These are phyloP conservation scores for Lepidopterella palustris DNA, from an alignment of 495 filamentous ascomycete species.

Conservation along the genomic window DNA sequence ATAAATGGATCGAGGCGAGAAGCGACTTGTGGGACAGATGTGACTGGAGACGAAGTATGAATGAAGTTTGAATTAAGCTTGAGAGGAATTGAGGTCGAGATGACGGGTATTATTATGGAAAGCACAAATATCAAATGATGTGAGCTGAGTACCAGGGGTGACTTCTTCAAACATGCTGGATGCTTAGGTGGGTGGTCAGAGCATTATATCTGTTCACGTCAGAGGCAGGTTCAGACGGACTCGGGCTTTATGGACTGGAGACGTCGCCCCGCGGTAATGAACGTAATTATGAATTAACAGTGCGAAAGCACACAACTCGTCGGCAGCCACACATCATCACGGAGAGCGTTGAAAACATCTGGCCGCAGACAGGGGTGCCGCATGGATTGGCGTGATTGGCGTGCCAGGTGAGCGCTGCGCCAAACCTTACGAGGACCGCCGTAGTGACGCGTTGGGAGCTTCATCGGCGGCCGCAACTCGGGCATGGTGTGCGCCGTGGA, in stretches of 20 bases:
- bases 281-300: conserved; percentile 17
- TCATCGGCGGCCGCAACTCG: not conserved
- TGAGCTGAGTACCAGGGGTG: conserved; percentile 5
- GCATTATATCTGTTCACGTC: conserved; percentile 30
- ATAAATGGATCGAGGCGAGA: not conserved
- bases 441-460: not conserved
- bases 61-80: not conserved
- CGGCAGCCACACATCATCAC: not conserved
- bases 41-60: conserved; percentile 1
- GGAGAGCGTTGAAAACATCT: not conserved
- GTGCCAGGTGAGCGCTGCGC: no score
- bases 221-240: conserved; percentile 17
- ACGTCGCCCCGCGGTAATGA: conserved; percentile 14
- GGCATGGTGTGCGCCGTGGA: not conserved
- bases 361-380: not conserved
- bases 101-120: not conserved
- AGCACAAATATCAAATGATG: conserved; percentile 10
- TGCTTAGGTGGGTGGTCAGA: conserved; percentile 16
- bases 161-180: conserved; percentile 15
- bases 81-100: not conserved
- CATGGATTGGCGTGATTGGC: not conserved
- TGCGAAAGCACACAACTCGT: not conserved
- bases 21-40: conserved; percentile 1
- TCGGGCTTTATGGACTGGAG: conserved; percentile 21
- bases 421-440: not conserved